phyloP scores from a whole-genome alignment of 2,329 filamentous ascomycete species.

The Rutstroemia sp. region DNA sequence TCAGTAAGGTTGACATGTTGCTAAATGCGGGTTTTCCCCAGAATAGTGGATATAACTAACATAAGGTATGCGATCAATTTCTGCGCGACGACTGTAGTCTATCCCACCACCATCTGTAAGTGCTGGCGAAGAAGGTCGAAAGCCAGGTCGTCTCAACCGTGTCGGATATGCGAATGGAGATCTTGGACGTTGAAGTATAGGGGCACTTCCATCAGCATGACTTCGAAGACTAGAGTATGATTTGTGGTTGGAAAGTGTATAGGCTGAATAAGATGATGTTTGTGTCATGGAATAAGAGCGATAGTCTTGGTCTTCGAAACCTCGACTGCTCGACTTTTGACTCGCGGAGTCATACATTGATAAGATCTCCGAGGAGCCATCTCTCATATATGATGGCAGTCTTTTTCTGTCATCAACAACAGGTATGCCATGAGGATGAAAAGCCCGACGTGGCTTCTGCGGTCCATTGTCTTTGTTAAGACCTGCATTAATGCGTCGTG shows the following conservation, averaged over 20 bases:
- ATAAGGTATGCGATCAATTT: conserved; percentile 26
- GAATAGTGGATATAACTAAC: conserved; percentile 16
- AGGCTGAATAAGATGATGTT: conserved; percentile 32
- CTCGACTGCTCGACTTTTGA: conserved; percentile 35
- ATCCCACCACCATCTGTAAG: conserved; percentile 27
- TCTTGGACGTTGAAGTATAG: conserved; percentile 42
- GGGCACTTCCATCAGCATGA: conserved; percentile 33
- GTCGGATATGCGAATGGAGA: conserved; percentile 54
- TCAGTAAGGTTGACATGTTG: neutral
- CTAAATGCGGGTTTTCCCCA: neutral
- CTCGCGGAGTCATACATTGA: conserved; percentile 49
- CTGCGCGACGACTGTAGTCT: conserved; percentile 28
- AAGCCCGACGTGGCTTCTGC: conserved; percentile 15
- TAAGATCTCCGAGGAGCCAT: conserved; percentile 47
- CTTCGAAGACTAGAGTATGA: conserved; percentile 43
- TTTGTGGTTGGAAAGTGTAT: conserved; percentile 38
- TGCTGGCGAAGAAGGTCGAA: conserved; percentile 29
- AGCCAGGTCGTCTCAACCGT: conserved; percentile 46
- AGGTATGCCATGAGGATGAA: conserved; percentile 22
- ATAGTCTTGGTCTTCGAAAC: conserved; percentile 36
- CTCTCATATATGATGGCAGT: conserved; percentile 38
- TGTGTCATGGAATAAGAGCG: conserved; percentile 48
- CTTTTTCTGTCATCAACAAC: conserved; percentile 36
- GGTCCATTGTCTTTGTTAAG: conserved; percentile 16
- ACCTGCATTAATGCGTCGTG: conserved; percentile 15